Evolutionary conservation across 441 rosid species (phyloP).

Genomic region (Populus hybrid): DNA sequence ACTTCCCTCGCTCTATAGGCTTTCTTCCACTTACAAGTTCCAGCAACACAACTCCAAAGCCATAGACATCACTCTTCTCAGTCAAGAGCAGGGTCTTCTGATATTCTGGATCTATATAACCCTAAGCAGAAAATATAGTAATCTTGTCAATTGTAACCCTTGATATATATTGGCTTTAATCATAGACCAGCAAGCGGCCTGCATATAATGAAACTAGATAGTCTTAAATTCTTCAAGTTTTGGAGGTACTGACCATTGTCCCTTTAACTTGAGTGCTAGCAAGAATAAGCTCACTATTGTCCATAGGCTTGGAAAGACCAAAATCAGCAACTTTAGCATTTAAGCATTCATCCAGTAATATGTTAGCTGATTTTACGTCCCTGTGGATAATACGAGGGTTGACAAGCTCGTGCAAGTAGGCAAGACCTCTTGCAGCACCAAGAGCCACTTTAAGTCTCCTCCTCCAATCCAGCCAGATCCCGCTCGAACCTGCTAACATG

Average conservation of each 20-base stretch:
- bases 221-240: too few species aligned
- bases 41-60: constrained; percentile 76
- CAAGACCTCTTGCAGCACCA: constrained; percentile 68
- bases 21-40: constrained; percentile 58
- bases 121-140: constrained; percentile 23
- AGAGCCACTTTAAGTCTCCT: constrained; percentile 67
- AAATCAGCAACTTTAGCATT: constrained; percentile 82
- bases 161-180: too few species aligned
- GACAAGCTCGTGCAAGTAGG: constrained; percentile 79
- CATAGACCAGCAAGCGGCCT: too few species aligned
- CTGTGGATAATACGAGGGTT: constrained; percentile 79
- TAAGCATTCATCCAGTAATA: constrained; percentile 58
- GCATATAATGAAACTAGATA: too few species aligned
- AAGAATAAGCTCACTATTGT: constrained; percentile 34
- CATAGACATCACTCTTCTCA: constrained; percentile 84
- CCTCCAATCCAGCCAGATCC: constrained; percentile 65
- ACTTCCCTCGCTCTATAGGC: constrained; percentile 66
- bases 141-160: too few species aligned
- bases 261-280: neutral
- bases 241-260: constrained; percentile 1
- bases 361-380: constrained; percentile 68
- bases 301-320: constrained; percentile 68
- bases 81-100: constrained; percentile 80
- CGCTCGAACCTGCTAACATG: constrained; percentile 49
- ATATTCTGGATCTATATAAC: constrained; percentile 86